Percentiles rank a stretch among this genome's conserved stretches.
Conservation (phyloP, 257 asterid genomes). For the Coffea canephora region DNA sequence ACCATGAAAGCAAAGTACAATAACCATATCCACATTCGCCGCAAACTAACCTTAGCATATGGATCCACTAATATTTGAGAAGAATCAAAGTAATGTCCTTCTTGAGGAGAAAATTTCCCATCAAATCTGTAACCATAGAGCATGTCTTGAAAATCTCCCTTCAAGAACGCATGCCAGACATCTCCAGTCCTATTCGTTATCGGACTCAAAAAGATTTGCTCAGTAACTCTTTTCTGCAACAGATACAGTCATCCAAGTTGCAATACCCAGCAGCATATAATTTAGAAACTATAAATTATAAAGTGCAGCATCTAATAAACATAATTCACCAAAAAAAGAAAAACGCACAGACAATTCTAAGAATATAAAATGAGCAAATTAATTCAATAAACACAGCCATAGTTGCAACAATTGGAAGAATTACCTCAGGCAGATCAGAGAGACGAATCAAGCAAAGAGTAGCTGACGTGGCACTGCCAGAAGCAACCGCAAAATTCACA, state of each 20-base stretch:
- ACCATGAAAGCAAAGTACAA: not conserved
- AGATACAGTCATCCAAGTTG: not conserved
- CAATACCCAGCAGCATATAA: not conserved
- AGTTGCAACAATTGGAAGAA: not conserved
- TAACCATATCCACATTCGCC: not conserved
- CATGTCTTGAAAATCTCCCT: slow-evolving; percentile 79
- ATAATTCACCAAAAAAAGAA: not conserved
- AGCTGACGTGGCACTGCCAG: slow-evolving; percentile 69
- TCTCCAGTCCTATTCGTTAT: slow-evolving; percentile 83
- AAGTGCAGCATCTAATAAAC: not conserved
- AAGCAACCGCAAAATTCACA: slow-evolving; percentile 69
- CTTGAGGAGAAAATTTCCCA: slow-evolving; percentile 76
- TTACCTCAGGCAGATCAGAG: slow-evolving; percentile 63
- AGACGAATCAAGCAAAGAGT: slow-evolving; percentile 70
- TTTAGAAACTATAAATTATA: not conserved
- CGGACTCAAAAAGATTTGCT: slow-evolving; percentile 66
- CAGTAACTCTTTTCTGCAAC: slow-evolving; percentile 78
- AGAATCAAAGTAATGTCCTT: slow-evolving; percentile 75
- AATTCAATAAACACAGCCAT: not conserved
- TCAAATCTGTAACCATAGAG: slow-evolving; percentile 75
- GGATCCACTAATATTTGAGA: slow-evolving; percentile 80
- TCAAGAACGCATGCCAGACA: slow-evolving; percentile 86
- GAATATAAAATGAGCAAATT: not conserved
- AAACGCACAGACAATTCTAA: too few relatives aligned
- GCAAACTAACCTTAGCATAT: slow-evolving; percentile 74